Conservation (phyloP, 164 flowering plant genomes). For the Vitis amurensis region DNA sequence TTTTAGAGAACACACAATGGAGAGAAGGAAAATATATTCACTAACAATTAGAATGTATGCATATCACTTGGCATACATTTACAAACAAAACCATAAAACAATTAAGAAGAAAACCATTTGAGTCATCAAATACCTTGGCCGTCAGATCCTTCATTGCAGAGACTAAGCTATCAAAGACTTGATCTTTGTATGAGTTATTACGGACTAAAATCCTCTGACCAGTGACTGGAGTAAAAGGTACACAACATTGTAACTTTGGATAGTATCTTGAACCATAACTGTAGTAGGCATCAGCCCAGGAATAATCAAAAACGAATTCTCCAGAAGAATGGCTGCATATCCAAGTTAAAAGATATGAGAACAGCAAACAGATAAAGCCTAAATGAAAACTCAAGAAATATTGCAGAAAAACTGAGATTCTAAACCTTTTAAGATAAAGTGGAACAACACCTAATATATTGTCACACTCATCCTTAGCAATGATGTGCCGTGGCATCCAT, state of each 20-base stretch:
- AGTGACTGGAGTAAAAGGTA: conserved; percentile 96
- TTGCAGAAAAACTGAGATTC: conserved; percentile 8
- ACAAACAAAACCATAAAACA: background rate
- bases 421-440: conserved; percentile 92
- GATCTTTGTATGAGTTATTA: conserved; percentile 57
- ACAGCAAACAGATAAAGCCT: conserved; percentile 3
- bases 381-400: background rate
- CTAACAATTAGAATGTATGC: too few relatives aligned
- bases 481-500: conserved; percentile 79
- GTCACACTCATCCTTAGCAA: conserved; percentile 71
- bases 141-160: conserved; percentile 71
- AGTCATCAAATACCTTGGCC: conserved; percentile 50
- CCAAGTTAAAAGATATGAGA: conserved; percentile 19
- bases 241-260: conserved; percentile 89
- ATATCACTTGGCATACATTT: background rate
- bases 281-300: conserved; percentile 96
- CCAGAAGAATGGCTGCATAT: conserved; percentile 92
- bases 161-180: conserved; percentile 69
- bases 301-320: conserved; percentile 93
- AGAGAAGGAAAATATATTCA: background rate
- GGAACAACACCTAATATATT: conserved; percentile 88
- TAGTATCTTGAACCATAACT: conserved; percentile 76
- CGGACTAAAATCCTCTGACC: conserved; percentile 85
- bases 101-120: background rate
- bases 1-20: background rate